phyloP scores from a whole-genome alignment of 768 basidiomycete species.

The Solioccasus polychromus region DNA sequence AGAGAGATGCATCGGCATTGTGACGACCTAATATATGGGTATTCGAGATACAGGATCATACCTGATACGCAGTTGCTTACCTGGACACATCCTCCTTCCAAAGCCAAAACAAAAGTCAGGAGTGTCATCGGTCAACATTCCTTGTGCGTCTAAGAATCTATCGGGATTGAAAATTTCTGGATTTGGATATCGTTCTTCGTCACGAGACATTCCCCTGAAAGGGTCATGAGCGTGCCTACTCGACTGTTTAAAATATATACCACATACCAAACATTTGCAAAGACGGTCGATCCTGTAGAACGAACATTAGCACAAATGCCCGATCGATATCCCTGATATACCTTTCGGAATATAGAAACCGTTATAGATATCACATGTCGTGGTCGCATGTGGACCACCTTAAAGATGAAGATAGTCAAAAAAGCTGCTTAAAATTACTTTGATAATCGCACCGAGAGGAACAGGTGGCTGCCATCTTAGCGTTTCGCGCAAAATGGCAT shows the following conservation, averaged over 20 bases:
- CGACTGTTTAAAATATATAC: background rate
- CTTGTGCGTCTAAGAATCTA: constrained; percentile 9
- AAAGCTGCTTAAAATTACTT: background rate
- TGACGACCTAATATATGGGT: constrained; percentile 5
- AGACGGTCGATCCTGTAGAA: constrained; percentile 3
- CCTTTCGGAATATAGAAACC: constrained; percentile 53
- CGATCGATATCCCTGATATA: background rate
- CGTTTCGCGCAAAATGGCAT: constrained; percentile 16
- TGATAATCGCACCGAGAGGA: constrained; percentile 8
- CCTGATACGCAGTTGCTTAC: background rate
- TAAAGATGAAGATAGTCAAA: background rate
- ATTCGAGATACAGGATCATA: background rate
- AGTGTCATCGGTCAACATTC: constrained; percentile 6
- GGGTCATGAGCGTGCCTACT: background rate
- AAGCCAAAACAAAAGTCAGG: constrained; percentile 7
- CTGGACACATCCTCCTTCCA: constrained; percentile 7
- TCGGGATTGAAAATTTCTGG: constrained; percentile 11
- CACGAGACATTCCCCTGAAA: constrained; percentile 11
- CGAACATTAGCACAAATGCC: background rate
- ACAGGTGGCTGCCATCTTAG: constrained; percentile 14
- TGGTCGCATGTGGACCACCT: constrained; percentile 24
- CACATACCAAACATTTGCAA: constrained; percentile 10
- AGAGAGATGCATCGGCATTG: constrained; percentile 8
- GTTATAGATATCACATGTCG: constrained; percentile 38
- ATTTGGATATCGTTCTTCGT: constrained; percentile 11